phyloP scores from a whole-genome alignment of 2,329 filamentous ascomycete species.

The Bipolaris zeicola region DNA sequence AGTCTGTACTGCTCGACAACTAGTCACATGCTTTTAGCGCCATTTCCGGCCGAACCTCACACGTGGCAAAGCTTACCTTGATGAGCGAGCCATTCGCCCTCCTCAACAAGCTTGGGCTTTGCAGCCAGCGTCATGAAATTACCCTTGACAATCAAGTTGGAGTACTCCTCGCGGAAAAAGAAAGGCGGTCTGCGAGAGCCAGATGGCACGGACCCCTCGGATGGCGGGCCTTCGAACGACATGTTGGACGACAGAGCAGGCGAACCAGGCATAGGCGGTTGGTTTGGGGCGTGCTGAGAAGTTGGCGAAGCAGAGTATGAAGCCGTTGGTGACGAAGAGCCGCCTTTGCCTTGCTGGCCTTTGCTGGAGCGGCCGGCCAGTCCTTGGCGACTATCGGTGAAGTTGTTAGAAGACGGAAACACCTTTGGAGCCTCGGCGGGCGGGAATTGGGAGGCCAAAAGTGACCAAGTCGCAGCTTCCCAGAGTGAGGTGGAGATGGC shows the following conservation, averaged over 20 bases:
- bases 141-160: constrained; percentile 89
- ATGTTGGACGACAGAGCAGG: constrained; percentile 55
- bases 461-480: constrained; percentile 6
- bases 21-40: constrained; percentile 51
- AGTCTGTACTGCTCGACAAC: constrained; percentile 93
- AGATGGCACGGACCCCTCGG: constrained; percentile 43
- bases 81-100: constrained; percentile 94
- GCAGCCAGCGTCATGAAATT: constrained; percentile 97
- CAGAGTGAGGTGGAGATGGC: constrained; percentile 18
- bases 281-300: constrained; percentile 38
- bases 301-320: constrained; percentile 45
- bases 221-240: constrained; percentile 64
- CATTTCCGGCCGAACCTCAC: not conserved
- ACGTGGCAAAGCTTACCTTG: constrained; percentile 66
- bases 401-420: constrained; percentile 31
- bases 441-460: not conserved
- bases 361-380: constrained; percentile 52
- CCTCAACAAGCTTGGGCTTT: constrained; percentile 89
- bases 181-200: constrained; percentile 71
- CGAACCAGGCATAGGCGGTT: constrained; percentile 46
- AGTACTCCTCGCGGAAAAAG: constrained; percentile 76
- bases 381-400: constrained; percentile 47
- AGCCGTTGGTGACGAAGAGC: constrained; percentile 45
- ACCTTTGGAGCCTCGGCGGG: constrained; percentile 13
- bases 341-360: constrained; percentile 47